Conservation (phyloP, 768 basidiomycete genomes). For the Russula olivacea region DNA sequence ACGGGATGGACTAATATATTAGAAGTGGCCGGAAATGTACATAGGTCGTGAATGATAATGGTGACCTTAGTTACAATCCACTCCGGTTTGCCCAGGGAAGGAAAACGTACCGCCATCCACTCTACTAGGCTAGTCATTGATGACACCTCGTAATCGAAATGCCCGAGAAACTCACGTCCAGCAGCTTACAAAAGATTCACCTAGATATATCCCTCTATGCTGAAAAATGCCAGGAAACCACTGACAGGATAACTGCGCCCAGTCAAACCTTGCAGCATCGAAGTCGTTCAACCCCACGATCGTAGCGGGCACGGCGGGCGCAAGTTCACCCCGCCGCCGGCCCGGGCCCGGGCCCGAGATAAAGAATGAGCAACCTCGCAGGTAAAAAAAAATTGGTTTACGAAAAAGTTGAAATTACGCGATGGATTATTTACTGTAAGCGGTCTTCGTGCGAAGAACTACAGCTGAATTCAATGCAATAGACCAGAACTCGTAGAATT, state of each 20-base stretch:
- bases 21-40: background rate
- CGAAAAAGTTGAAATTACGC: background rate
- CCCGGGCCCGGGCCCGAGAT: too few species aligned
- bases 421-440: conserved; percentile 34
- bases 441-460: conserved; percentile 47
- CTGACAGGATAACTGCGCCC: conserved; percentile 27
- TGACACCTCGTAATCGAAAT: too few species aligned
- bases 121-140: too few species aligned
- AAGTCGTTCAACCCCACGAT: conserved; percentile 23
- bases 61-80: background rate
- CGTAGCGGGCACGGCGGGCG: conserved; percentile 16
- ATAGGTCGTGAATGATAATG: background rate
- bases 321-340: too few species aligned
- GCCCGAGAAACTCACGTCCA: background rate
- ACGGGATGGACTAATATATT: background rate
- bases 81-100: background rate
- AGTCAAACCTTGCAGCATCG: conserved; percentile 22
- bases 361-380: conserved; percentile 37
- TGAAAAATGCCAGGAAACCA: conserved; percentile 29
- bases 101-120: background rate
- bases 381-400: background rate
- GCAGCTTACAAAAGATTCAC: background rate
- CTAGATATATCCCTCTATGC: conserved; percentile 7
- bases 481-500: too few species aligned
- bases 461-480: too few species aligned